These are phyloP conservation scores for Elaeis oleifera DNA, from an alignment of 202 grass and related monocot genomes.

Conservation along the genomic window DNA sequence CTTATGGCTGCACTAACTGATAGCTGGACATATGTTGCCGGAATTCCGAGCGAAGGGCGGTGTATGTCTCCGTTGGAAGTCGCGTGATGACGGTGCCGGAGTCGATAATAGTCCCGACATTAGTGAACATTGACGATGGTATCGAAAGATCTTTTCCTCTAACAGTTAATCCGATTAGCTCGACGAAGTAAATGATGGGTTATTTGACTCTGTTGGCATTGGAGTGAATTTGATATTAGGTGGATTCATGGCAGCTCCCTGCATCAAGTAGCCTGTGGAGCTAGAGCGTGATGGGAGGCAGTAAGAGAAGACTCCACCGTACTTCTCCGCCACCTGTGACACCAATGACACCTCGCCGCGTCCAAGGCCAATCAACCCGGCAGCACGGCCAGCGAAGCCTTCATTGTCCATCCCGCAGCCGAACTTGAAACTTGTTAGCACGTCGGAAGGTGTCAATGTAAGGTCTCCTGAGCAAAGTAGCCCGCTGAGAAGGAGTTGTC, in stretches of 20 bases:
- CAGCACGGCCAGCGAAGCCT: not conserved
- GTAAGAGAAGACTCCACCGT: constrained; percentile 23
- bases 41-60: constrained; percentile 10
- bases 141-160: not conserved
- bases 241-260: not conserved
- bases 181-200: not conserved
- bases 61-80: constrained; percentile 4
- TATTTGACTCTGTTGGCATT: not conserved
- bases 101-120: constrained; percentile 4
- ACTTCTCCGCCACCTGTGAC: not conserved
- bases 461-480: not conserved
- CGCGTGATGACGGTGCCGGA: constrained; percentile 25
- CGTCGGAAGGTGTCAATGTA: not conserved
- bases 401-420: constrained; percentile 1
- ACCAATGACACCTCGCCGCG: constrained; percentile 8
- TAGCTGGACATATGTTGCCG: constrained; percentile 5
- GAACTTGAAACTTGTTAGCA: constrained; percentile 10
- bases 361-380: constrained; percentile 30
- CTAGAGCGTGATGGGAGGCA: constrained; percentile 22
- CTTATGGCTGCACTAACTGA: not conserved
- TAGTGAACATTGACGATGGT: not conserved
- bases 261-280: constrained; percentile 17
- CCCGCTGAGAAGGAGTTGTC: not conserved
- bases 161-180: not conserved
- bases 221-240: constrained; percentile 10